Evolutionary conservation across 2,329 filamentous ascomycete species (phyloP).

Genomic region (Cyphellophora europaea): DNA sequence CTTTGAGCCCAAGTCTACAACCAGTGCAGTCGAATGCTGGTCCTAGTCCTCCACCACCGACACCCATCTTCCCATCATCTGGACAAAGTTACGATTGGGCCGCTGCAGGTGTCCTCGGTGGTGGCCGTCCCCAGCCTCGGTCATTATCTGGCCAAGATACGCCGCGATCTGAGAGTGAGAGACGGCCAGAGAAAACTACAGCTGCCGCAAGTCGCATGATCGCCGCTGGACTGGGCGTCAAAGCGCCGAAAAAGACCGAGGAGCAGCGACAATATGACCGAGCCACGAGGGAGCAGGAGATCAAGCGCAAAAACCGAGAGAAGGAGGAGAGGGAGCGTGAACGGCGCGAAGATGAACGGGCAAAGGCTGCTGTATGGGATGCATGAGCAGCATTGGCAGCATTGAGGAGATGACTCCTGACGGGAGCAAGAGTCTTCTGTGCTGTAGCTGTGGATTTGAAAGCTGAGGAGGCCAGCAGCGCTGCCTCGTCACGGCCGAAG

Average conservation of each 20-base stretch:
- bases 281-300: conserved; percentile 74
- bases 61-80: conserved; percentile 47
- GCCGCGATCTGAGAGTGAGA: conserved; percentile 7
- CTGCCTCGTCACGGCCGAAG: no score
- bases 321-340: conserved; percentile 54
- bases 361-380: conserved; percentile 83
- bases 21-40: conserved; percentile 16
- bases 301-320: conserved; percentile 64
- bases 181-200: conserved; percentile 81
- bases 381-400: conserved; percentile 8
- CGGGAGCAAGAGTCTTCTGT: no score
- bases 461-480: no score
- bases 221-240: conserved; percentile 74
- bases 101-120: conserved; percentile 13
- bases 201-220: conserved; percentile 86
- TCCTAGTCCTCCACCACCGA: conserved; percentile 51
- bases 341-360: conserved; percentile 58
- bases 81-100: conserved; percentile 12
- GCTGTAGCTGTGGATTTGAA: no score
- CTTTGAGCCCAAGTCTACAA: conserved; percentile 8
- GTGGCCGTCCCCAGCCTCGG: conserved; percentile 10
- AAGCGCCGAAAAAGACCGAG: conserved; percentile 70
- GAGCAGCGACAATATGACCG: conserved; percentile 75
- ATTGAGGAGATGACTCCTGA: no score
- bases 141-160: conserved; percentile 2